Evolutionary conservation across 1,284 basidiomycete species (phyloP), one percentile per base, ranked within the genome.

Genomic region (Rhodofomes roseus): DNA sequence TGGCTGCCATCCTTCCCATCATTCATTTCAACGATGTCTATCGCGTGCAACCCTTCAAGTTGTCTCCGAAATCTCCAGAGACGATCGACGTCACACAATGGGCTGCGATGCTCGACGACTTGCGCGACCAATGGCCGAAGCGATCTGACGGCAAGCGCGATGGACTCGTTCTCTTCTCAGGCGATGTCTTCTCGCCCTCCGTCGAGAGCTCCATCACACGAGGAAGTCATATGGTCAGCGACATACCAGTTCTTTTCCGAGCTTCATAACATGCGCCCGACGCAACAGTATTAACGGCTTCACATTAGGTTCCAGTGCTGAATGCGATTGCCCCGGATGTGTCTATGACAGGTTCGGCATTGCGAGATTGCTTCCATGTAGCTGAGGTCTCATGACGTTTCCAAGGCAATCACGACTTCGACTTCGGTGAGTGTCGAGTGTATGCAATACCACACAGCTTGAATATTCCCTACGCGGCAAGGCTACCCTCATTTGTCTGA

Each of bases 191-290:
- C 71, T 87, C 88, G 20, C 94, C 93, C 0, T 92, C 90, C 2
- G 83, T 94, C 0, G 93, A 96, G 74, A 92, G 89, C 66, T 87
- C 89, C 8, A 87, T 97, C 23, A 96, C 94, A 3, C 79, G 95
- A 71, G 95, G 95, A 44, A 93, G 89, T 61, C 93, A 96, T 81
- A 92, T 96, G 92, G 92, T 93, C 65, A 67, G 80, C 61, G 54
- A 62, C 27, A 27, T 23, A 12, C 22, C 23, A 25, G 6, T 37
- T 6, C 22, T 43, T n/a, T 18, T 31, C 5, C 40, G 37, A 20
- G 27, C 23, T 39, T 29, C 5, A 48, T 39, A 27, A 29, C 8
- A 39, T 40, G 29, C 4, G 25, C 9, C 50, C n/a, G 39, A 14
- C 3, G 16, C 27, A 3, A 4, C 9, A 14, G 8, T 48, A 44